These are phyloP conservation scores for Penicillium verhagenii DNA, from an alignment of 495 filamentous ascomycete species.

Conservation along the genomic window DNA sequence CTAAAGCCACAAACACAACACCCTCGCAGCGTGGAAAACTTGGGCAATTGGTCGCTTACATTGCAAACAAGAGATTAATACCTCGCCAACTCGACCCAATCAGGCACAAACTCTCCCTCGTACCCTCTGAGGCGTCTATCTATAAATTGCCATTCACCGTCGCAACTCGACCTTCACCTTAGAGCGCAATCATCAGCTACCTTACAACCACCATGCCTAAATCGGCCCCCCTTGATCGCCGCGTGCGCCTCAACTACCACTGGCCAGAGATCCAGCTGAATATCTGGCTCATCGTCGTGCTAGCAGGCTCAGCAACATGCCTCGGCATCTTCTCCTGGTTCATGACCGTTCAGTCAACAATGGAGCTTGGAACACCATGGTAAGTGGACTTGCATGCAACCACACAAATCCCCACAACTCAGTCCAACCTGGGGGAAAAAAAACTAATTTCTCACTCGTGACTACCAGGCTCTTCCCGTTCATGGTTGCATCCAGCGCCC, in stretches of 20 bases:
- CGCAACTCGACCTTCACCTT: background rate
- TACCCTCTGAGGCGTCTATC: background rate
- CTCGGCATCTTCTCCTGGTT: constrained; percentile 88
- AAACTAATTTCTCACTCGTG: background rate
- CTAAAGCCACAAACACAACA: background rate
- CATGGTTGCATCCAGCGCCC: constrained; percentile 69
- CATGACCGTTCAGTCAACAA: constrained; percentile 70
- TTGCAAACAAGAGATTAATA: background rate
- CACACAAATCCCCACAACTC: too few relatives aligned
- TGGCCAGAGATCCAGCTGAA: constrained; percentile 95
- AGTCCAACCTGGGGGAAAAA: too few relatives aligned
- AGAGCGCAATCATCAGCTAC: background rate
- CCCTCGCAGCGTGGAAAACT: background rate
- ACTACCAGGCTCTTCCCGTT: constrained; percentile 84
- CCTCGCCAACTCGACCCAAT: background rate
- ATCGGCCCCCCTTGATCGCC: constrained; percentile 21
- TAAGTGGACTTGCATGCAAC: constrained; percentile 47
- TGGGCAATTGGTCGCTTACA: background rate
- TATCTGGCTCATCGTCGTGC: constrained; percentile 86
- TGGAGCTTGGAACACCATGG: constrained; percentile 78
- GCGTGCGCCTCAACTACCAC: constrained; percentile 67
- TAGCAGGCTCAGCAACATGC: constrained; percentile 72
- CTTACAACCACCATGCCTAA: constrained; percentile 18
- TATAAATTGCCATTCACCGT: background rate
- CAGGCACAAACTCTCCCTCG: background rate